A percentile compares a stretch with the other conserved stretches of the same genome.
phyloP scores from a whole-genome alignment of 2,329 filamentous ascomycete genomes.

The Neopestalotiopsis clavispora region DNA sequence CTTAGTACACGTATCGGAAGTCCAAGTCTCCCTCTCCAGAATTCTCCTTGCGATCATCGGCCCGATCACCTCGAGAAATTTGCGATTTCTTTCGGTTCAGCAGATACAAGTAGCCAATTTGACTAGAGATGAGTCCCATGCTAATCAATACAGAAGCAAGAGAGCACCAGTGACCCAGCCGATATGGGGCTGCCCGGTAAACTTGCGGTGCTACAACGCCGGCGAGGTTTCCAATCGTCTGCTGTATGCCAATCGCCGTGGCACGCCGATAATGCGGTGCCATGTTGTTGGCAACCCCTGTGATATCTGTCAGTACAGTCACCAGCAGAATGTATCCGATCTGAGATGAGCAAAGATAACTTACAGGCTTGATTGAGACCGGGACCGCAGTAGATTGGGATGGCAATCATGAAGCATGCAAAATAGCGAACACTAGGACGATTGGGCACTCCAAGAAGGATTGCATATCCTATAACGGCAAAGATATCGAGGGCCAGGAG shows the following conservation, averaged over 20 bases:
- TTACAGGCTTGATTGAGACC: constrained; percentile 40
- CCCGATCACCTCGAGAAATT: background rate
- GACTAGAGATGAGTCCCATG: constrained; percentile 13
- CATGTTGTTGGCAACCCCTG: constrained; percentile 55
- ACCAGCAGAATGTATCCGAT: background rate
- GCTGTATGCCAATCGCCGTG: constrained; percentile 63
- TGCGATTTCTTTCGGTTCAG: background rate
- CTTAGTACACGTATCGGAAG: background rate
- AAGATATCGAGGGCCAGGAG: constrained; percentile 62
- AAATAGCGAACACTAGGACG: constrained; percentile 62
- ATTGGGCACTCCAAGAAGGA: constrained; percentile 58
- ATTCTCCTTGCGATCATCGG: background rate
- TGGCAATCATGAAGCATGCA: constrained; percentile 64
- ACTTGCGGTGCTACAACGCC: constrained; percentile 68
- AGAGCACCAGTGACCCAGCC: constrained; percentile 56
- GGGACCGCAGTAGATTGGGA: constrained; percentile 58
- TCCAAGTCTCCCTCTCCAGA: background rate
- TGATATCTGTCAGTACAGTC: background rate
- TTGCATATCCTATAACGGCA: constrained; percentile 61
- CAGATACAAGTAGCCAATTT: background rate
- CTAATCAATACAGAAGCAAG: constrained; percentile 50
- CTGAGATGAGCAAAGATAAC: background rate
- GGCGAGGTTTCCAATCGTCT: constrained; percentile 65
- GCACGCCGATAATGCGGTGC: constrained; percentile 70
- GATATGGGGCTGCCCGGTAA: constrained; percentile 50